Percentiles rank a stretch among this genome's conserved stretches.
These are phyloP conservation scores for Nelumbo lutea DNA, from an alignment of 164 flowering plant genomes.

Conservation along the genomic window DNA sequence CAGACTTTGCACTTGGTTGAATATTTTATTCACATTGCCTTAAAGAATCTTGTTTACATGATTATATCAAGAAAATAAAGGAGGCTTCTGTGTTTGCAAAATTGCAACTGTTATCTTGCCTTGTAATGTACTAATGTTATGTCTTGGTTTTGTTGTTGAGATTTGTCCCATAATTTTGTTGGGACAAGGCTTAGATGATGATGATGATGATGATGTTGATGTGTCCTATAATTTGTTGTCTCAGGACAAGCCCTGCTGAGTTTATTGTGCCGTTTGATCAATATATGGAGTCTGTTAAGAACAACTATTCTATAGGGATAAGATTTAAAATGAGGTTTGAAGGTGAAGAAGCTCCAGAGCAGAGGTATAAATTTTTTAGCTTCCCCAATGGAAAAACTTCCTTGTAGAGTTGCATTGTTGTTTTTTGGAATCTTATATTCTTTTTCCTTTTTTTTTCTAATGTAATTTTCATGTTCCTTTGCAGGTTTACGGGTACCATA, in stretches of 20 bases:
- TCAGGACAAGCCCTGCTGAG: conserved; percentile 84
- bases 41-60: too few relatives aligned
- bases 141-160: too few relatives aligned
- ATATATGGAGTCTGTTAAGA: conserved; percentile 67
- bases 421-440: background rate
- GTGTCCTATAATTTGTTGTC: background rate
- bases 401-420: background rate
- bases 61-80: too few relatives aligned
- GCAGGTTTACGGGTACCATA: conserved; percentile 74
- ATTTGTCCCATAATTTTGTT: too few relatives aligned
- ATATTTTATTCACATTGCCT: too few relatives aligned
- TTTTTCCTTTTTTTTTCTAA: background rate
- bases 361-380: conserved; percentile 41
- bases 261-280: conserved; percentile 74
- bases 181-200: too few relatives aligned
- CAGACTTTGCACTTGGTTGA: too few relatives aligned
- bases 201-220: too few relatives aligned
- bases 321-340: conserved; percentile 84
- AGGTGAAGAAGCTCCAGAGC: conserved; percentile 92
- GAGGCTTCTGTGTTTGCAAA: too few relatives aligned
- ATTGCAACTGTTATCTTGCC: too few relatives aligned
- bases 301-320: conserved; percentile 63
- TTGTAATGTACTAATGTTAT: too few relatives aligned
- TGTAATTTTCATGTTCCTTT: background rate
- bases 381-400: background rate